phyloP scores from a whole-genome alignment of 2,329 filamentous ascomycete genomes.

The Fusarium nurragi region DNA sequence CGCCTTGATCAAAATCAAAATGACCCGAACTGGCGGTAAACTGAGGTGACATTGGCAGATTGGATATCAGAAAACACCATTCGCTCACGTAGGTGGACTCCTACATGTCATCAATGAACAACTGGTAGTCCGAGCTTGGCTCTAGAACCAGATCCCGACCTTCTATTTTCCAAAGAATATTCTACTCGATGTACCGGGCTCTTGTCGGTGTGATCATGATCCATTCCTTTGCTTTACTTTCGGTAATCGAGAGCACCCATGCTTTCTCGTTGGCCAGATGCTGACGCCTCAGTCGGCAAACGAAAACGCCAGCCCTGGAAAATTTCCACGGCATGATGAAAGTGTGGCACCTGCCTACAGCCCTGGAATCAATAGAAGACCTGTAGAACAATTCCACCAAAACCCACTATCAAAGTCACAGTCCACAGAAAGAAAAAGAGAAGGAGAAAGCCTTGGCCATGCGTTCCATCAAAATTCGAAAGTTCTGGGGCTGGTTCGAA shows the following conservation, averaged over 20 bases:
- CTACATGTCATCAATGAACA: slow-evolving; percentile 5
- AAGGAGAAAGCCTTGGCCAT: not conserved
- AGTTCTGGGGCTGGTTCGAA: slow-evolving; percentile 11
- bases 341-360: slow-evolving; percentile 3
- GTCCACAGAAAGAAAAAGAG: not conserved
- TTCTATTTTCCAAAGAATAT: slow-evolving; percentile 32
- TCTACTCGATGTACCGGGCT: slow-evolving; percentile 14
- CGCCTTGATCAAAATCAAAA: slow-evolving; percentile 18
- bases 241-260: slow-evolving; percentile 32
- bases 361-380: slow-evolving; percentile 14
- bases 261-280: slow-evolving; percentile 12
- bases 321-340: not conserved
- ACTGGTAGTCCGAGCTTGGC: slow-evolving; percentile 32
- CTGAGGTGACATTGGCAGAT: slow-evolving; percentile 1
- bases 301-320: slow-evolving; percentile 6
- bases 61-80: slow-evolving; percentile 10
- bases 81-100: not conserved
- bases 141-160: slow-evolving; percentile 29
- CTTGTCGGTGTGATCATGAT: slow-evolving; percentile 29
- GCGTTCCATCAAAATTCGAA: not conserved
- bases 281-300: slow-evolving; percentile 30
- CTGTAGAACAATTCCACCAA: slow-evolving; percentile 18
- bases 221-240: slow-evolving; percentile 10
- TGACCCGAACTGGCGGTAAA: slow-evolving; percentile 37
- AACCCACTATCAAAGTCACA: slow-evolving; percentile 1